phyloP scores from a whole-genome alignment of 73 alveolate species.

The Paramecium primaurelia region DNA sequence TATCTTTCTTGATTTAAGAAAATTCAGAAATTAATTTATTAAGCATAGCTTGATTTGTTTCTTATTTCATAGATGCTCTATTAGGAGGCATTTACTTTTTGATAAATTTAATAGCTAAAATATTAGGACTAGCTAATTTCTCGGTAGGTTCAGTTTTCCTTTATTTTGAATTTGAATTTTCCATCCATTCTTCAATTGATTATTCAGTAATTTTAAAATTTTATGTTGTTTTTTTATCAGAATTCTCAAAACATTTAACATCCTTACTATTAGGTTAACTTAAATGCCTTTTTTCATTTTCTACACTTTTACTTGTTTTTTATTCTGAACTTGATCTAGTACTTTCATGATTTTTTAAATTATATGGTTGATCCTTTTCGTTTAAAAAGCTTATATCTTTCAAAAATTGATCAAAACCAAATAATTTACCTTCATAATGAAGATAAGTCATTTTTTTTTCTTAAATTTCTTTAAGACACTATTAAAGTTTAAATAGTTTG shows the following conservation, averaged over 20 bases:
- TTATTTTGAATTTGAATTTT: background rate
- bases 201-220: conserved; percentile 23
- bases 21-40: background rate
- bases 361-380: background rate
- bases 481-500: background rate
- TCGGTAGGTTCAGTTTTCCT: conserved; percentile 38
- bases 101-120: background rate
- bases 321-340: conserved; percentile 17
- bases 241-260: background rate
- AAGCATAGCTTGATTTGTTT: background rate
- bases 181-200: conserved; percentile 47
- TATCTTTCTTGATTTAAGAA: background rate
- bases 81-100: background rate
- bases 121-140: background rate
- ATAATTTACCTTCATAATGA: background rate
- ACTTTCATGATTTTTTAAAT: background rate
- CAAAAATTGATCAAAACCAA: background rate
- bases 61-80: background rate
- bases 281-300: background rate
- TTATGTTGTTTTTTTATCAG: background rate
- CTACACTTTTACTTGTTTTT: background rate
- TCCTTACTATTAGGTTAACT: background rate
- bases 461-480: background rate
- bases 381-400: background rate
- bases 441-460: background rate